Evolutionary conservation across 768 basidiomycete species (phyloP), one percentile per base, ranked within the genome.

Genomic region (Tubosaeta brunneosetosa): DNA sequence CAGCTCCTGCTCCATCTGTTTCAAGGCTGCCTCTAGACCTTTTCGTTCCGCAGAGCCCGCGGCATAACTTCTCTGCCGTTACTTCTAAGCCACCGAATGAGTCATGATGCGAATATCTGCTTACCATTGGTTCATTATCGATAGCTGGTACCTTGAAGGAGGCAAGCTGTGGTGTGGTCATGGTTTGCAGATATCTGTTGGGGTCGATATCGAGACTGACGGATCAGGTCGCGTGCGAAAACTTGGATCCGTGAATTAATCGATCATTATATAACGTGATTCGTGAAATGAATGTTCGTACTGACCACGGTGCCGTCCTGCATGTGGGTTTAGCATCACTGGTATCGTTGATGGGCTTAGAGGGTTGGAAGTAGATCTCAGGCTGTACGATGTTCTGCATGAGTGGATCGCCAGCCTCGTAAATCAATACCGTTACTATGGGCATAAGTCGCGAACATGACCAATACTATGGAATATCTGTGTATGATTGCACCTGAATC

Each of bases 111-210:
- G 9, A 8, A 22, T 25, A 6, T 34, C 45, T 42, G 66, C 77
- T 61, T 61, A 91, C 91, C 88, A 97, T 88, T 38, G 91, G 89
- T 73, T 98, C 97, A 84, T 99, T 99, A 51, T 88, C 80, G 65
- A 94, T 77, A 22, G 71, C 75, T 19, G 95, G 95, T 52, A 92
- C 81, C 66, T 85, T 87, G 84, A 94, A 97, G 4, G 82, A 61
- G 17, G 90, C 93, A 44, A 95, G 84, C 63, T 89, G 87, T 44
- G 89, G 83, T 50, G 78, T 79, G 38, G 81, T 64, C 85, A 86
- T 87, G 65, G 16, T 50, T 63, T 65, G 63, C 59, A 34, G 43
- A 19, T 17, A 40, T 19, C 38, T 40, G 38, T 11, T 19, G 38
- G 10, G 16, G 9, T 16, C 13, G 34, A 7, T 6, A 16, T 36